These are phyloP conservation scores for Agrocybe praecox DNA, from an alignment of 768 basidiomycete genomes.

Conservation along the genomic window DNA sequence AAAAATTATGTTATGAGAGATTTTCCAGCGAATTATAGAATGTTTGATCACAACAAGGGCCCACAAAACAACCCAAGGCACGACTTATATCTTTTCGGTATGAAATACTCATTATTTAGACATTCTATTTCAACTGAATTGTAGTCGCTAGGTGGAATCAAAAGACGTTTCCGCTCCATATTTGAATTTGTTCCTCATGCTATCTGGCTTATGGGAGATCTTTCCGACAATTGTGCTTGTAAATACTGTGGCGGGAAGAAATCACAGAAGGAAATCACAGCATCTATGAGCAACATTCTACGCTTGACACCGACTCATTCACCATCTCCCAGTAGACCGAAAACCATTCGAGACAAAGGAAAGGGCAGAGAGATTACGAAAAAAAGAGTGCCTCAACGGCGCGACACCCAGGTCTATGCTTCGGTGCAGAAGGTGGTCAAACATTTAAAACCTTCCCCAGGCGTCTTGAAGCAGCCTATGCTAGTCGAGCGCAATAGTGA, in stretches of 20 bases:
- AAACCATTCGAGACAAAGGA: slow-evolving; percentile 22
- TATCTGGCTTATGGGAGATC: slow-evolving; percentile 71
- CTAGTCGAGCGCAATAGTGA: slow-evolving; percentile 66
- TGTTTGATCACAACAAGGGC: slow-evolving; percentile 81
- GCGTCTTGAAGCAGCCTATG: slow-evolving; percentile 47
- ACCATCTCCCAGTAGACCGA: slow-evolving; percentile 20
- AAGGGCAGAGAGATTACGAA: slow-evolving; percentile 23
- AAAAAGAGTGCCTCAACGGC: slow-evolving; percentile 16
- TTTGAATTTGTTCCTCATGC: slow-evolving; percentile 88
- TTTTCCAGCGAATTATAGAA: slow-evolving; percentile 69
- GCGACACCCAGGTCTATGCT: slow-evolving; percentile 38
- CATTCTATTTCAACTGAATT: neutral
- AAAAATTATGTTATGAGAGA: slow-evolving; percentile 58
- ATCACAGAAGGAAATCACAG: slow-evolving; percentile 70
- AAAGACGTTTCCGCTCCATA: slow-evolving; percentile 69
- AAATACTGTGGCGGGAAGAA: slow-evolving; percentile 77
- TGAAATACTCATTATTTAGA: neutral
- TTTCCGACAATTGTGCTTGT: slow-evolving; percentile 60
- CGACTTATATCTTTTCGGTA: slow-evolving; percentile 82
- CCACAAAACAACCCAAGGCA: slow-evolving; percentile 50
- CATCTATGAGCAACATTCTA: slow-evolving; percentile 43
- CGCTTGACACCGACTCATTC: slow-evolving; percentile 24
- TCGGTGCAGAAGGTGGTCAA: slow-evolving; percentile 40
- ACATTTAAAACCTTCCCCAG: slow-evolving; percentile 29
- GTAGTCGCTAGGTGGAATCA: slow-evolving; percentile 44